A percentile compares a stretch with the other conserved stretches of the same genome.
Evolutionary conservation across 1,284 basidiomycete genomes (phyloP).

Genomic region (Xerocomus nothofagi): DNA sequence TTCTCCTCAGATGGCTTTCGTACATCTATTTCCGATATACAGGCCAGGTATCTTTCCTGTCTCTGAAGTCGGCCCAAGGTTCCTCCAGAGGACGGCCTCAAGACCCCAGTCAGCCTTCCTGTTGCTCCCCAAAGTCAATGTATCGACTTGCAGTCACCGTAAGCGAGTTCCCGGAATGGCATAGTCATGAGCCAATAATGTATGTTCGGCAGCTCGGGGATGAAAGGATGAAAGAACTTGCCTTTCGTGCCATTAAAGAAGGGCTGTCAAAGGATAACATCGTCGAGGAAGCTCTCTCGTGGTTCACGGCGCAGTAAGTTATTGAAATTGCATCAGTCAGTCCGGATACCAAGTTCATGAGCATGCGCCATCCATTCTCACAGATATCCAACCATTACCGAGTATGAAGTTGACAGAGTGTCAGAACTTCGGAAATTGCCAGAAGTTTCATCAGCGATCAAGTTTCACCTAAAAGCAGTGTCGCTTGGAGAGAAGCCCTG

Average conservation of each 20-base stretch:
- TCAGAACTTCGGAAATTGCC: constrained; percentile 23
- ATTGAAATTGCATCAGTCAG: neutral
- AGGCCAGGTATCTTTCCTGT: constrained; percentile 28
- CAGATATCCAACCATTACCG: constrained; percentile 19
- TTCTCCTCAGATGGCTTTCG: constrained; percentile 22
- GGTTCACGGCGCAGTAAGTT: constrained; percentile 35
- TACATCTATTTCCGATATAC: constrained; percentile 35
- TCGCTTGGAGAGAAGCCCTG: constrained; percentile 30
- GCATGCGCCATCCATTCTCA: constrained; percentile 15
- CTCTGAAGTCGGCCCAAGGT: constrained; percentile 24
- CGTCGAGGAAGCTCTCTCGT: constrained; percentile 32
- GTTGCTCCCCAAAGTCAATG: constrained; percentile 38
- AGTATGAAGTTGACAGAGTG: constrained; percentile 24
- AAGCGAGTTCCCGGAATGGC: constrained; percentile 1
- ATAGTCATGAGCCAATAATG: neutral
- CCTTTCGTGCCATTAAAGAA: constrained; percentile 27
- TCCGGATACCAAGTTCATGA: constrained; percentile 17
- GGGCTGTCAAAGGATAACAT: constrained; percentile 30
- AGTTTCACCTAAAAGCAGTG: constrained; percentile 22
- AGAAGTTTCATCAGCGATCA: constrained; percentile 24
- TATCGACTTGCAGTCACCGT: constrained; percentile 32
- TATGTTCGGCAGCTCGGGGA: constrained; percentile 24
- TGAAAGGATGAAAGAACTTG: constrained; percentile 27
- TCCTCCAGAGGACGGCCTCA: neutral
- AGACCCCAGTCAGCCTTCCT: neutral